Percentiles rank a stretch among this genome's conserved stretches.
Evolutionary conservation across 176 grass and related monocot genomes (phyloP).

Genomic region (Bonia amplexicaulis): DNA sequence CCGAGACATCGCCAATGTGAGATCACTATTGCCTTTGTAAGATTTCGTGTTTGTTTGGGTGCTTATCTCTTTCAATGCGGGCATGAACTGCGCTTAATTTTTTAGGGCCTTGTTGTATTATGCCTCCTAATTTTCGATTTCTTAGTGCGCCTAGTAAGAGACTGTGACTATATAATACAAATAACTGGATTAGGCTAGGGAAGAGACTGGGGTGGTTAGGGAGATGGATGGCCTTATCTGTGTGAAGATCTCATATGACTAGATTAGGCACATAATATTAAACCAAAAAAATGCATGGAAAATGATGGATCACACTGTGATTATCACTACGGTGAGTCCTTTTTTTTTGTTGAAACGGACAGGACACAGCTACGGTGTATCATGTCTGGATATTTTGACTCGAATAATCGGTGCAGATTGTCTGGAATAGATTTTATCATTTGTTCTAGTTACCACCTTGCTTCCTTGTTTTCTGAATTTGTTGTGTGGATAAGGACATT

Average conservation of each 20-base stretch:
- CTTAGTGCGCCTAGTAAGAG: not conserved
- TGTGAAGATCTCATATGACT: not conserved
- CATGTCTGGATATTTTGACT: not conserved
- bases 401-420: not conserved
- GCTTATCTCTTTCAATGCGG: not conserved
- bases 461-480: not conserved
- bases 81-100: not conserved
- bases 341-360: no score
- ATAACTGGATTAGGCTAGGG: not conserved
- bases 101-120: not conserved
- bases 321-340: not conserved
- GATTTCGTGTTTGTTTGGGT: constrained; percentile 6
- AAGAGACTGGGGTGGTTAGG: not conserved
- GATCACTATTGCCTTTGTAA: constrained; percentile 21
- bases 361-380: not conserved
- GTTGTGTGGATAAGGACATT: not conserved
- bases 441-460: not conserved
- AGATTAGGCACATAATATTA: not conserved
- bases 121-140: not conserved
- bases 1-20: constrained; percentile 60
- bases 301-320: not conserved
- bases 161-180: not conserved
- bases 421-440: not conserved
- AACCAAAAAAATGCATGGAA: not conserved
- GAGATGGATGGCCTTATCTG: not conserved